Base-by-base conservation (phyloP, 257 asterid species). In the Lavandula angustifolia region DNA sequence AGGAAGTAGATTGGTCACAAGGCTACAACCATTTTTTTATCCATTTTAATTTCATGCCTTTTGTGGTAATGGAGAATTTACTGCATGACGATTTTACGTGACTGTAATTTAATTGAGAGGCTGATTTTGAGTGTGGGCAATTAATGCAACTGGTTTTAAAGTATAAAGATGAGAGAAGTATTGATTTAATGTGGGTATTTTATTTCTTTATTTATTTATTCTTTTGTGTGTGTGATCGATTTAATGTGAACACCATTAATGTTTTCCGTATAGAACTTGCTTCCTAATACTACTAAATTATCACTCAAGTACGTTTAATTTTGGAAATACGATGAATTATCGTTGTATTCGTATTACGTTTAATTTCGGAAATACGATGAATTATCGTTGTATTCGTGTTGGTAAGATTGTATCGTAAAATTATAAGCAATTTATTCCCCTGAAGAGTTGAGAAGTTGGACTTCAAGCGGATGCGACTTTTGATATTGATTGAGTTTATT, bases 11-110 rank as follows among this genome's bases (percentile, higher is more conserved):
- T 7, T 11, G 58, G 70, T 78, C 78, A 72, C 81, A 76, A 63
- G 69, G 58, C 27, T 69, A 66, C 64, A 79, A 22, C 74, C 64
- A 12, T 55, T 71, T 40, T 9, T 60, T 53, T 71, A 67, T 16
- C 65, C 66, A 33, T 44, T 65, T 70, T 6, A 12, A 22, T 33
- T 55, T 80, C 82, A 77, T 80, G 32, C 66, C 40, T 76, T 58
- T 67, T 69, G 65, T 71, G 42, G 54, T 75, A 63, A 72, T 72
- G 68, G 13, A 22, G 55, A 71, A 72, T 73, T 77, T 72, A 78
- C 74, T 59, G 75, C 52, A 12, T 13, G 29, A 42, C 44, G 22
- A 60, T 70, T 79, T 64, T 76, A 60, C 81, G 78, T 79, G 81
- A 75, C 55, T 65, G 73, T 60, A 62, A 62, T 72, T 76, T 9